These are phyloP conservation scores for Albifimbria verrucaria DNA, from an alignment of 2,329 filamentous ascomycete species.

Conservation along the genomic window DNA sequence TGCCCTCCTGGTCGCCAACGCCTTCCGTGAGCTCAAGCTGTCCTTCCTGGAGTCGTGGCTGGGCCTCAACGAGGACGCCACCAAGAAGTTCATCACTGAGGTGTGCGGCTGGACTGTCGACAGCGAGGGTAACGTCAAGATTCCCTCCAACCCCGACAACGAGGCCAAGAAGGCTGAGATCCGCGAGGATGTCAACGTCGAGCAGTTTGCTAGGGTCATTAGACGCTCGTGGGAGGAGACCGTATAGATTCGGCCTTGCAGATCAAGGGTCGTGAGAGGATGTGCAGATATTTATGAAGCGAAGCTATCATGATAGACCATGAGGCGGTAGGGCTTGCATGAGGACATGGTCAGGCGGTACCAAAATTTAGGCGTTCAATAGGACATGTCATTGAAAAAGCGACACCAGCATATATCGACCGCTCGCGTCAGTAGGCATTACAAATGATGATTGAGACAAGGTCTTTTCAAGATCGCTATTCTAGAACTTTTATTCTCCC, in stretches of 20 bases:
- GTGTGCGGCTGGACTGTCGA: conserved; percentile 86
- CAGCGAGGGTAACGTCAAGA: conserved; percentile 60
- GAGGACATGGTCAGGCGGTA: conserved; percentile 25
- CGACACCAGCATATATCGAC: conserved; percentile 28
- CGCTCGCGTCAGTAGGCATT: conserved; percentile 22
- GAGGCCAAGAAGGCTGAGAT: conserved; percentile 96
- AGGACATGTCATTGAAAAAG: conserved; percentile 33
- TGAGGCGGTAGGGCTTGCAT: conserved; percentile 25
- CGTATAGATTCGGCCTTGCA: conserved; percentile 20
- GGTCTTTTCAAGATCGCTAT: neutral
- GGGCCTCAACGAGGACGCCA: conserved; percentile 63
- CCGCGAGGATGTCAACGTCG: conserved; percentile 89
- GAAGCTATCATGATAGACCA: conserved; percentile 25
- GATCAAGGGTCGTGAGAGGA: conserved; percentile 13
- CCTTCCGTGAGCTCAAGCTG: conserved; percentile 70
- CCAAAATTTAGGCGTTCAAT: conserved; percentile 32
- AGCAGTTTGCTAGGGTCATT: conserved; percentile 78
- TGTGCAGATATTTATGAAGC: conserved; percentile 17
- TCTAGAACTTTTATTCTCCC: conserved; percentile 6
- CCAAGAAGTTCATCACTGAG: conserved; percentile 76
- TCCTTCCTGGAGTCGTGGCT: conserved; percentile 72
- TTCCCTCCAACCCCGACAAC: conserved; percentile 94
- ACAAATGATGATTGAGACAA: neutral
- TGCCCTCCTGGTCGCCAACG: conserved; percentile 78
- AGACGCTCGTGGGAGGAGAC: conserved; percentile 80